Base-by-base conservation (phyloP, 2,329 filamentous ascomycete species). In the Clonostachys byssicola region DNA sequence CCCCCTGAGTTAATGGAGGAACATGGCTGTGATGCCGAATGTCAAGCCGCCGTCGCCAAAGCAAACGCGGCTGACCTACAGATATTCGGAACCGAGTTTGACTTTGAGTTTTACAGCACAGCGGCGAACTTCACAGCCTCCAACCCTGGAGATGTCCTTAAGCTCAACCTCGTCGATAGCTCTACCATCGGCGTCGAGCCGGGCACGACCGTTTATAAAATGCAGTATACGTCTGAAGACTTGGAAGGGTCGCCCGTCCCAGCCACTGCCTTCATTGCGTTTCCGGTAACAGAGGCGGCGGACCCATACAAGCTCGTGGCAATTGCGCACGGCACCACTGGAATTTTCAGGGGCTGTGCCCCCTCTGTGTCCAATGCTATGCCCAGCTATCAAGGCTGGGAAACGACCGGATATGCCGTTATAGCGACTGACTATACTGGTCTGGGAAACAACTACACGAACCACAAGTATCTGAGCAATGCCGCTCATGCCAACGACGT, bases 361-460 rank as follows among this genome's bases (percentile, higher is more conserved):
- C 23, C 23, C 4, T 30, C 23, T 10, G 23, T 30, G 9, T 54
- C 60, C 5, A 54, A 64, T 5, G 57, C 57, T 12, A 65, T 63
- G 0, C 72, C 73, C 4, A 72, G 67, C 1, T 30, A 30, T 30
- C 23, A 30, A 30, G 23, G 23, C 23, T 30, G 23, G 23, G 23
- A 30, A 4, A 10, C 23, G 36, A 54, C 67, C 12, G 72, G 73
- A 1, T 72, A 69, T 49, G 67, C 64, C 5, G 69, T 75, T 14
- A 60, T 74, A n/a, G 72, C 64, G 2, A 60, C 69, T 3, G 72
- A 74, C 49, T 75, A 68, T 56, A 65, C 69, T 1, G 71, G 71
- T 0, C 61, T 75, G 5, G 72, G 73, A 3, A 52, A 75, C 3
- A 50, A 50, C 8, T 55, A 50, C n/a, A 56, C 55, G 2, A 56